phyloP scores from a whole-genome alignment of 768 basidiomycete species.

The Suillus weaverae region DNA sequence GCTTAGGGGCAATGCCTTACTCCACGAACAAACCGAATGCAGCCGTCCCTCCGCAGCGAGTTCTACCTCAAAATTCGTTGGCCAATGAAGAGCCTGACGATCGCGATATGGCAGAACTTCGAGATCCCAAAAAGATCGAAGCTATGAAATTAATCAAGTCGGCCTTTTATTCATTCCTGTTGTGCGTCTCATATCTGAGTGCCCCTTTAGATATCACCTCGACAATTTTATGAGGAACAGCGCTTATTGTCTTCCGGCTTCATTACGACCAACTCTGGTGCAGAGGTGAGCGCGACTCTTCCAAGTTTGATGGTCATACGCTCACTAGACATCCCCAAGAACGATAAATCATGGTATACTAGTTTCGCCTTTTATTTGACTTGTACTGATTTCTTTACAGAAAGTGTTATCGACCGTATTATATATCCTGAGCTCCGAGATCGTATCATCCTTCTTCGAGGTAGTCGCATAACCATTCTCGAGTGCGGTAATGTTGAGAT shows the following conservation, averaged over 20 bases:
- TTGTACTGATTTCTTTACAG: slow-evolving; percentile 39
- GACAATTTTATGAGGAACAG: slow-evolving; percentile 87
- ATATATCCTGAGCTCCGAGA: slow-evolving; percentile 89
- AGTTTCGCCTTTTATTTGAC: slow-evolving; percentile 2
- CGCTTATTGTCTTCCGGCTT: slow-evolving; percentile 84
- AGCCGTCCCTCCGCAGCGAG: slow-evolving; percentile 23
- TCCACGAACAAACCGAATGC: slow-evolving; percentile 33
- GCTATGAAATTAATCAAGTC: slow-evolving; percentile 83
- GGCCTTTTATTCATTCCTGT: slow-evolving; percentile 20
- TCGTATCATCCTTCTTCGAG: slow-evolving; percentile 84
- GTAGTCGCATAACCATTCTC: slow-evolving; percentile 40
- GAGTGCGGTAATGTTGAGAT: slow-evolving; percentile 10
- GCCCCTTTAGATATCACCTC: slow-evolving; percentile 70
- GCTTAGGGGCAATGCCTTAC: slow-evolving; percentile 53
- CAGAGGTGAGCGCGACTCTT: slow-evolving; percentile 55
- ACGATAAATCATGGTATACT: slow-evolving; percentile 80
- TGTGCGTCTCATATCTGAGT: slow-evolving; percentile 5
- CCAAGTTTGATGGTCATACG: neutral
- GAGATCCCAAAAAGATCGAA: slow-evolving; percentile 71
- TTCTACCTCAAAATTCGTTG: slow-evolving; percentile 19
- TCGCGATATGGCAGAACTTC: slow-evolving; percentile 45
- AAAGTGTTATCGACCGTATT: slow-evolving; percentile 88
- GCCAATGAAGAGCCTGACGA: slow-evolving; percentile 49
- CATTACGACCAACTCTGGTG: slow-evolving; percentile 83
- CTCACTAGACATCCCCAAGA: slow-evolving; percentile 36